phyloP scores from a whole-genome alignment of 1,139 yeast genomes.

The Lodderomyces parapsilosis region DNA sequence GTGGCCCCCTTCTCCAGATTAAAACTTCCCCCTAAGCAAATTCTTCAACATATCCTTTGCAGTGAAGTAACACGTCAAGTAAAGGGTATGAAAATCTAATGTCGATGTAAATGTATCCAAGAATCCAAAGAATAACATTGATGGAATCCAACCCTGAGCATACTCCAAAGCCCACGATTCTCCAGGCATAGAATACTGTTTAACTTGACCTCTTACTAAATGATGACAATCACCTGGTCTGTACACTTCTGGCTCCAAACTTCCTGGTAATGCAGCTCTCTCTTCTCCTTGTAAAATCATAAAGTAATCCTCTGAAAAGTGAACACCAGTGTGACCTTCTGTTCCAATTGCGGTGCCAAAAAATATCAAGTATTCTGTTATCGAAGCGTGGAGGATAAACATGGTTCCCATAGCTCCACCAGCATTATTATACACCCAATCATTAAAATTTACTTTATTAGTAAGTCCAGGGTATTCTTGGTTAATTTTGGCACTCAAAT shows the following conservation, averaged over 20 bases:
- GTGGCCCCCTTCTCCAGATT: conserved; percentile 10
- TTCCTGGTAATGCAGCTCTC: conserved; percentile 63
- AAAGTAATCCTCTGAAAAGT: conserved; percentile 94
- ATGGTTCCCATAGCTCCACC: conserved; percentile 99
- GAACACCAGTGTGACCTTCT: conserved; percentile 94
- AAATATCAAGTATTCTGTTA: conserved; percentile 84
- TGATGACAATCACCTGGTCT: conserved; percentile 82
- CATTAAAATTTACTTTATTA: conserved; percentile 67
- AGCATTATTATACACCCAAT: conserved; percentile 96
- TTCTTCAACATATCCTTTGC: conserved; percentile 74
- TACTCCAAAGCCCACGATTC: conserved; percentile 87
- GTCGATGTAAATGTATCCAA: conserved; percentile 78
- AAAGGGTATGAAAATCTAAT: conserved; percentile 69
- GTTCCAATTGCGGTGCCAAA: conserved; percentile 90
- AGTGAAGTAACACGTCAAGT: conserved; percentile 67
- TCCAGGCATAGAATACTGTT: conserved; percentile 82
- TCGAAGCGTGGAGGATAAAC: conserved; percentile 94
- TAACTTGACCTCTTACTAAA: conserved; percentile 64
- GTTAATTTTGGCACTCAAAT: conserved; percentile 58
- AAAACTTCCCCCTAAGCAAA: conserved; percentile 66
- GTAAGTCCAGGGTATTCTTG: conserved; percentile 61
- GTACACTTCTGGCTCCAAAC: conserved; percentile 64
- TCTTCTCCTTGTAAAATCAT: conserved; percentile 81
- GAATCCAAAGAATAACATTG: conserved; percentile 95
- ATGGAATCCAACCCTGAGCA: conserved; percentile 98